phyloP scores from a whole-genome alignment of 208 protist species.

The Plasmodiophora brassicae region DNA sequence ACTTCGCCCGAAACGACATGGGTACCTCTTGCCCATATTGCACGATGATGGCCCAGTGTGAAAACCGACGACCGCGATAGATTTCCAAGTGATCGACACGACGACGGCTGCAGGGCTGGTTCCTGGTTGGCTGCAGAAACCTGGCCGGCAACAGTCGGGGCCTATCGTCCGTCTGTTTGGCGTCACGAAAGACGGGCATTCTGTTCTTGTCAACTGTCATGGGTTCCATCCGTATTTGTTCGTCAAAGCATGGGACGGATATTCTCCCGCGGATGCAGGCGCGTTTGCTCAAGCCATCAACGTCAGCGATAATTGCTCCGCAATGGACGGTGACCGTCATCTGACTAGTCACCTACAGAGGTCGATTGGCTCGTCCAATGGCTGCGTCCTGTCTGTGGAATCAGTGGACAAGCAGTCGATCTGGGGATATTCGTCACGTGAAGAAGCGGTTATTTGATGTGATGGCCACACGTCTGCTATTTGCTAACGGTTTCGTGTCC shows the following conservation, averaged over 20 bases:
- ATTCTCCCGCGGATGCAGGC: slow-evolving; percentile 52
- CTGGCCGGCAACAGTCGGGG: slow-evolving; percentile 54
- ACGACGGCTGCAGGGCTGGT: background rate
- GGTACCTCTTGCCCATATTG: background rate
- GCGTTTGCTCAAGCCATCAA: slow-evolving; percentile 33
- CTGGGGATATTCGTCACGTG: background rate
- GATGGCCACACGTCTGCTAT: background rate
- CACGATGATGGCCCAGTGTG: too few relatives aligned
- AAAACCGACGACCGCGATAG: background rate
- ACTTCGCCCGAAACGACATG: background rate
- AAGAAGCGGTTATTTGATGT: background rate
- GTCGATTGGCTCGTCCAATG: background rate
- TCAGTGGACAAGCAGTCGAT: background rate
- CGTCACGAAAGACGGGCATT: slow-evolving; percentile 78
- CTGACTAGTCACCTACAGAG: background rate
- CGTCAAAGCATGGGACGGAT: slow-evolving; percentile 74
- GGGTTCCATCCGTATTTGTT: slow-evolving; percentile 92
- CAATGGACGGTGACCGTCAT: background rate
- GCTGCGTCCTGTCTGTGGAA: background rate
- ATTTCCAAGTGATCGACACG: slow-evolving; percentile 22
- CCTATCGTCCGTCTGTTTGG: slow-evolving; percentile 84
- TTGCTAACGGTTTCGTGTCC: background rate
- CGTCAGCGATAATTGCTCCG: background rate
- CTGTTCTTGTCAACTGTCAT: slow-evolving; percentile 81
- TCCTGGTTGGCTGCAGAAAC: background rate